phyloP scores from a whole-genome alignment of 2,329 filamentous ascomycete genomes.

The Pezicula neosporulosa region DNA sequence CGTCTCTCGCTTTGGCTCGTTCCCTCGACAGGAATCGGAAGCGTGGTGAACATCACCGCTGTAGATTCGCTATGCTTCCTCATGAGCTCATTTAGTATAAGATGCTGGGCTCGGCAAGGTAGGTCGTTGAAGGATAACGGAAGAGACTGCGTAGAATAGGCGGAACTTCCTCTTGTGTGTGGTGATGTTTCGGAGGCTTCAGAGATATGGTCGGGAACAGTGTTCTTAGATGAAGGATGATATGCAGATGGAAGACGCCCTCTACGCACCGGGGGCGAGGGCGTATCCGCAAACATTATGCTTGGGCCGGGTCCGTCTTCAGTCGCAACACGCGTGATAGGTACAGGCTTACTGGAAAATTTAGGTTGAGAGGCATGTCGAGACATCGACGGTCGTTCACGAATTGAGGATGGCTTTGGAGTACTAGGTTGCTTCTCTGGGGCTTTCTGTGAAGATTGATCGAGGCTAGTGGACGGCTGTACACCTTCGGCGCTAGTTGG shows the following conservation, averaged over 20 bases:
- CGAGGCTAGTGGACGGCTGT: not conserved
- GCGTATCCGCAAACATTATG: constrained; percentile 68
- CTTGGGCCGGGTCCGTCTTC: constrained; percentile 64
- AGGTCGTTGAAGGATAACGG: constrained; percentile 83
- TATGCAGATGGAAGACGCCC: constrained; percentile 25
- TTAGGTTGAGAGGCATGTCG: constrained; percentile 54
- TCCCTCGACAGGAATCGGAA: constrained; percentile 77
- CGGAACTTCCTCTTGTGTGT: constrained; percentile 31
- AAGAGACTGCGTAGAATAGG: constrained; percentile 57
- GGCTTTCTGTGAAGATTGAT: not conserved
- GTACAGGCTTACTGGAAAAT: constrained; percentile 72
- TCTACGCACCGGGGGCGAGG: constrained; percentile 17
- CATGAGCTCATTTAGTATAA: constrained; percentile 85
- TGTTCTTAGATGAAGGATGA: constrained; percentile 2
- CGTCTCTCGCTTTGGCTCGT: constrained; percentile 65
- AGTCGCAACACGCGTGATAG: constrained; percentile 62
- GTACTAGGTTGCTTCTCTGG: not conserved
- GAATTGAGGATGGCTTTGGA: constrained; percentile 24
- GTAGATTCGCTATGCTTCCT: constrained; percentile 63
- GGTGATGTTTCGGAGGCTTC: constrained; percentile 10
- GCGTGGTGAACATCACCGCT: constrained; percentile 77
- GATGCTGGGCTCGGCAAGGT: constrained; percentile 77
- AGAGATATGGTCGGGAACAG: constrained; percentile 12
- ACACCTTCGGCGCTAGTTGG: constrained; percentile 12
- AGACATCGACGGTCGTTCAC: constrained; percentile 43